These are phyloP conservation scores for Eremomyces bilateralis DNA, from an alignment of 495 filamentous ascomycete genomes.

Conservation along the genomic window DNA sequence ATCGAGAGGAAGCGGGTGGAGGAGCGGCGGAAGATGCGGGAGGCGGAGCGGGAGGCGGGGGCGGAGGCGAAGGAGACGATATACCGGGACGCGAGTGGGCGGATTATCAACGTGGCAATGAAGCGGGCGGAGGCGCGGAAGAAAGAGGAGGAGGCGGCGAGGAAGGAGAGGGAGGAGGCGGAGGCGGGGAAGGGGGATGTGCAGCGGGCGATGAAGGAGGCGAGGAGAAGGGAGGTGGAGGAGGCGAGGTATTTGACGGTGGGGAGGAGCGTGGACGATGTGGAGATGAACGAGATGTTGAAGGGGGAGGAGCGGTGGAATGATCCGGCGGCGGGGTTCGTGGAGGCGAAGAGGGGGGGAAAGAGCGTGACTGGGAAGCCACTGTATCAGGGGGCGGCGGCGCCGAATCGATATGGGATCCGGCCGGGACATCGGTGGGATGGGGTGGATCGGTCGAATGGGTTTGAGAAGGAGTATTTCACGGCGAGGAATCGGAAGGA, in stretches of 20 bases:
- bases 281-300: constrained; percentile 62
- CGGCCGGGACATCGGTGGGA: constrained; percentile 87
- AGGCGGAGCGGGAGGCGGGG: constrained; percentile 21
- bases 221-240: constrained; percentile 36
- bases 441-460: constrained; percentile 85
- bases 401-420: constrained; percentile 90
- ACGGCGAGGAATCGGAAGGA: constrained; percentile 55
- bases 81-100: constrained; percentile 79
- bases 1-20: constrained; percentile 28
- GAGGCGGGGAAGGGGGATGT: constrained; percentile 65
- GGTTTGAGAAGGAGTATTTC: constrained; percentile 91
- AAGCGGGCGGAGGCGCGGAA: constrained; percentile 63
- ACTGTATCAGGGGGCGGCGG: constrained; percentile 53
- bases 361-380: constrained; percentile 39
- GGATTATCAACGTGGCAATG: constrained; percentile 80
- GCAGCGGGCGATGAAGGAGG: constrained; percentile 38
- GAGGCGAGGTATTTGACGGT: constrained; percentile 65
- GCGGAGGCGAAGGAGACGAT: constrained; percentile 49
- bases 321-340: constrained; percentile 73
- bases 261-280: constrained; percentile 62
- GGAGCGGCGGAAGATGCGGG: constrained; percentile 26
- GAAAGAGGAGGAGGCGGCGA: constrained; percentile 44
- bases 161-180: constrained; percentile 35
- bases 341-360: constrained; percentile 31
- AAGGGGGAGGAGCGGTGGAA: constrained; percentile 62